Percentiles rank a stretch among this genome's conserved stretches.
phyloP scores from a whole-genome alignment of 192 early-diverging fungal species.

The Podila clonocystis region DNA sequence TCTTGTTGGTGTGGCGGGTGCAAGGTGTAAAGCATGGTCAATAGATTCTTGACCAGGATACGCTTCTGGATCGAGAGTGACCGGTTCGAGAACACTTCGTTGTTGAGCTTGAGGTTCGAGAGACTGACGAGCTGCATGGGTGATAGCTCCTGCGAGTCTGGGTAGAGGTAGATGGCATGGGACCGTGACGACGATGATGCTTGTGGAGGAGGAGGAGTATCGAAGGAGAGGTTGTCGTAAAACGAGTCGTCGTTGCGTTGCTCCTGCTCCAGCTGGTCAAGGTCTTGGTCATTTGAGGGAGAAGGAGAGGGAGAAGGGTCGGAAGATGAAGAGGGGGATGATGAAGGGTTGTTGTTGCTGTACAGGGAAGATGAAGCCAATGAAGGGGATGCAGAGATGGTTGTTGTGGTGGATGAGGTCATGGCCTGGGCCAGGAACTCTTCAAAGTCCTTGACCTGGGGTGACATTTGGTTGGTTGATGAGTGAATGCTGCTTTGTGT shows the following conservation, averaged over 20 bases:
- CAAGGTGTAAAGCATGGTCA: conserved; percentile 21
- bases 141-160: background rate
- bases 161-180: conserved; percentile 6
- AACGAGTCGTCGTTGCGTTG: background rate
- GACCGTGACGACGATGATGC: background rate
- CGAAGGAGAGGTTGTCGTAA: background rate
- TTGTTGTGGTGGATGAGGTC: background rate
- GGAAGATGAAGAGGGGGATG: background rate
- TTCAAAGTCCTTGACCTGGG: conserved; percentile 7
- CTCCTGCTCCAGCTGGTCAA: background rate
- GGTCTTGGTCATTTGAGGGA: conserved; percentile 1
- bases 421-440: conserved; percentile 10
- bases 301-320: background rate
- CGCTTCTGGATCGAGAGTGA: conserved; percentile 37
- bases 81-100: conserved; percentile 20
- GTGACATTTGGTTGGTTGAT: background rate
- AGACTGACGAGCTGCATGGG: conserved; percentile 22
- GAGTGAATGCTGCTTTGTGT: background rate
- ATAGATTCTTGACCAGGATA: conserved; percentile 36
- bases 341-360: background rate
- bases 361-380: background rate
- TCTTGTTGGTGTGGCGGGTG: conserved; percentile 13
- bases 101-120: conserved; percentile 40
- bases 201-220: background rate
- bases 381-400: conserved; percentile 1